Evolutionary conservation across 2,329 filamentous ascomycete genomes (phyloP), one percentile per base, ranked within the genome.

Genomic region (Ambrosiella beaveri): DNA sequence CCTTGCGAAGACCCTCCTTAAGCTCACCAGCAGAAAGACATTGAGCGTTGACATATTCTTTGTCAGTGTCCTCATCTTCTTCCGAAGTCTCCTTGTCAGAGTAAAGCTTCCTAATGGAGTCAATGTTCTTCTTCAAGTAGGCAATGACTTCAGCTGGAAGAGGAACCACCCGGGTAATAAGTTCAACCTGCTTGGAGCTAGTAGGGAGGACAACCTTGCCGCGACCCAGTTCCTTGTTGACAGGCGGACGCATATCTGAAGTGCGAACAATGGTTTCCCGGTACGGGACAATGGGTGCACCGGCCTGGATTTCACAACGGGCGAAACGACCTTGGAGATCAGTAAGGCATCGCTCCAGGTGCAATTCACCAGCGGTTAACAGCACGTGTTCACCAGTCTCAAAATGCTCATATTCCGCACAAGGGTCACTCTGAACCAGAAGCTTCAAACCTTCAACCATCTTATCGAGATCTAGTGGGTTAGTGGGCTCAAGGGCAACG

Each of bases 341-440:
- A 57, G 93, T 95, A 60, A 98, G 70, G 67, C 93, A 98, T 59
- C 93, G 78, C 70, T 98, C 93, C 2, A 98, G 75, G 71, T 98
- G 93, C 63, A 98, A 68, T 69, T 98, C 93, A 57, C 93, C 93
- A 5, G 93, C 93, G 0, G 93, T 97, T 41, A 95, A 71, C 19
- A 98, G 81, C 47, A 98, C 93, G 69, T 98, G 93, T 71, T 98
- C 93, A 59, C 93, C 93, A 64, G 85, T 96, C 59, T 84, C 79
- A 56, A 97, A 84, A 55, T 95, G 88, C 68, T 97, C 90, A 65
- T 98, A 98, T 68, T 95, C 84, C 12, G 91, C 93, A 65, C 93
- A 97, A 0, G 93, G 91, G 65, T 98, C 93, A 65, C 89, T 94
- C 66, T 96, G 89, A 38, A 95, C 90, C 0, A 98, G 80, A 15